Evolutionary conservation across 768 basidiomycete genomes (phyloP), one percentile per base, ranked within the genome.

Genomic region (Naganishia vishniacii): DNA sequence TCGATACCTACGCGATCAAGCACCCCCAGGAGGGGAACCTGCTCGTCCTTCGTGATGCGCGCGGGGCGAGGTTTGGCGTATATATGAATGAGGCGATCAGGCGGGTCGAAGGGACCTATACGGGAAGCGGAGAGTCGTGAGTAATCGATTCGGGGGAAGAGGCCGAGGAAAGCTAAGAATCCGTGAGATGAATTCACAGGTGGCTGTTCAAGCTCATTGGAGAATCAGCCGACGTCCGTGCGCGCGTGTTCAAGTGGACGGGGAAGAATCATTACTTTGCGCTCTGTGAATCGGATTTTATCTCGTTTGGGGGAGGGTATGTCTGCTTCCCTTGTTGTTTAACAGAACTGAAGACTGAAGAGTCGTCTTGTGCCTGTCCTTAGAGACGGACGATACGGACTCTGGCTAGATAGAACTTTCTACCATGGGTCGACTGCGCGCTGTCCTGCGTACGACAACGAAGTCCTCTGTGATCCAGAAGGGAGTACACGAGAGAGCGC

Each of bases 291-390:
- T 78, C 83, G 0, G 84, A 82, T 16, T 90, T 83, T 68, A 81
- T 95, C 65, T 90, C 89, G 0, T 90, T 94, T 71, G 93, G 92
- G 13, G 93, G 93, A 69, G 93, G 93, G 91, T 91, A 67, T 63
- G 88, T 82, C 25, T 2, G 11, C n/a, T 7, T n/a, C 9, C 7
- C 48, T 9, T 44, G 49, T 60, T 51, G 65, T 62, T 47, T 42
- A 2, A 6, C 63, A 2, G 26, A 18, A 45, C n/a, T n/a, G n/a
- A n/a, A n/a, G n/a, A n/a, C n/a, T n/a, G n/a, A n/a, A n/a, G n/a
- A n/a, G n/a, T n/a, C n/a, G n/a, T n/a, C n/a, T n/a, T n/a, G n/a
- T n/a, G n/a, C n/a, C n/a, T n/a, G n/a, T n/a, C n/a, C n/a, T n/a
- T 68, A 89, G 88, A 7, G 91, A 91, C 56, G 91, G 91, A 0